Evolutionary conservation across 2,329 filamentous ascomycete species (phyloP).

Genomic region (Scleromitrula shiraiana): DNA sequence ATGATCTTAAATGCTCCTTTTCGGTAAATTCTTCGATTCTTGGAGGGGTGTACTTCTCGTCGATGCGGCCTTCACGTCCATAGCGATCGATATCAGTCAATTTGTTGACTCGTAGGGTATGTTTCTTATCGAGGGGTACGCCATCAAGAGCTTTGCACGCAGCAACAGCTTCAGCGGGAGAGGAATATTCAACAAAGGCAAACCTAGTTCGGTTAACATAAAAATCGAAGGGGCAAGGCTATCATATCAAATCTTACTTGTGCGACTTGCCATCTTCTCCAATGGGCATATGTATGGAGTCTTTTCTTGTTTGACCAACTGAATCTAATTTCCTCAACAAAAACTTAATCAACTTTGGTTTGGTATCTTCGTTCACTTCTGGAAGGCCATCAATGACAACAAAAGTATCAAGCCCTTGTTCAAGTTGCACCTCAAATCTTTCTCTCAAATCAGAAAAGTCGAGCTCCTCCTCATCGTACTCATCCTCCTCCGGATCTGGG

Average conservation of each 20-base stretch:
- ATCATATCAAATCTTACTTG: slow-evolving; percentile 51
- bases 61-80: slow-evolving; percentile 84
- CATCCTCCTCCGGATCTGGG: slow-evolving; percentile 79
- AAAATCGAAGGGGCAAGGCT: background rate
- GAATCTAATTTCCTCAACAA: slow-evolving; percentile 85
- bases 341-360: slow-evolving; percentile 93
- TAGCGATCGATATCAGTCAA: slow-evolving; percentile 96
- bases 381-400: slow-evolving; percentile 94
- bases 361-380: slow-evolving; percentile 79
- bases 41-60: slow-evolving; percentile 82
- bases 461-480: slow-evolving; percentile 86
- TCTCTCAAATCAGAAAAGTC: slow-evolving; percentile 91
- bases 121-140: slow-evolving; percentile 89
- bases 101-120: slow-evolving; percentile 94
- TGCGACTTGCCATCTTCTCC: slow-evolving; percentile 79
- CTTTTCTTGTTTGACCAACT: slow-evolving; percentile 77
- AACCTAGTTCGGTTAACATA: slow-evolving; percentile 49
- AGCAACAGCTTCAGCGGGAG: slow-evolving; percentile 78
- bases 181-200: slow-evolving; percentile 94
- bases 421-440: slow-evolving; percentile 91
- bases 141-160: slow-evolving; percentile 84
- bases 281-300: slow-evolving; percentile 89
- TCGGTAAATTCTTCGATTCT: slow-evolving; percentile 78
- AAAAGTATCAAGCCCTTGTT: slow-evolving; percentile 93
- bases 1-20: slow-evolving; percentile 91